A percentile compares a stretch with the other conserved stretches of the same genome.
Conservation (phyloP, 805 yeast species). For the Saccharomycopsis sp. region DNA sequence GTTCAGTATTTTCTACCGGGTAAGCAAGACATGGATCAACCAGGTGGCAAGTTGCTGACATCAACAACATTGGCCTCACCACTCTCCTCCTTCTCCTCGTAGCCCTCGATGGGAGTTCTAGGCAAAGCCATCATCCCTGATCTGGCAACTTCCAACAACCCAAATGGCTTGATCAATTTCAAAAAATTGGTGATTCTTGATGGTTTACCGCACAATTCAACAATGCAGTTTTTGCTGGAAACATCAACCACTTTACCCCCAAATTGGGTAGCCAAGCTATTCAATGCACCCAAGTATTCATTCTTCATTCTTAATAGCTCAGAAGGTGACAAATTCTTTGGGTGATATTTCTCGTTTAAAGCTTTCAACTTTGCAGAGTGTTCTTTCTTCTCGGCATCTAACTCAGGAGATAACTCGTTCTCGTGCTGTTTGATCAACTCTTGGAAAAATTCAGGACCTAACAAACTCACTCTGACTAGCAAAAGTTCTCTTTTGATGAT, state of each 20-base stretch:
- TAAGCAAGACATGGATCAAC: slow-evolving; percentile 43
- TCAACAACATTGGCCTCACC: slow-evolving; percentile 64
- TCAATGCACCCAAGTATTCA: slow-evolving; percentile 77
- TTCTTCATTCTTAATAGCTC: slow-evolving; percentile 94
- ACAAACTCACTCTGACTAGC: slow-evolving; percentile 82
- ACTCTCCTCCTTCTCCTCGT: slow-evolving; percentile 39
- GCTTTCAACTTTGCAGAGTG: slow-evolving; percentile 28
- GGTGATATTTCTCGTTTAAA: slow-evolving; percentile 55
- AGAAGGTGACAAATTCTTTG: slow-evolving; percentile 80
- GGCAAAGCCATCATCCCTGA: slow-evolving; percentile 99
- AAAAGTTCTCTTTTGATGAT: slow-evolving; percentile 87
- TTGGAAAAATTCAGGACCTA: slow-evolving; percentile 98
- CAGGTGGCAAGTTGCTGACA: slow-evolving; percentile 89
- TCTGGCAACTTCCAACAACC: slow-evolving; percentile 92
- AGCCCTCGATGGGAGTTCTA: slow-evolving; percentile 76
- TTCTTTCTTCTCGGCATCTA: slow-evolving; percentile 28
- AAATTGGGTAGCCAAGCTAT: slow-evolving; percentile 73
- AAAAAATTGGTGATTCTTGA: slow-evolving; percentile 80
- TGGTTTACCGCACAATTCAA: slow-evolving; percentile 93
- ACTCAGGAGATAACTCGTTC: slow-evolving; percentile 13
- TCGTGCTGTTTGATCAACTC: slow-evolving; percentile 83
- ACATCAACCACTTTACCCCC: slow-evolving; percentile 93
- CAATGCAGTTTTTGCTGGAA: slow-evolving; percentile 86
- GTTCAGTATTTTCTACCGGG: no score
- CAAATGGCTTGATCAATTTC: slow-evolving; percentile 89